Evolutionary conservation across 495 filamentous ascomycete species (phyloP).

Genomic region (Aspergillus saccharolyticus): DNA sequence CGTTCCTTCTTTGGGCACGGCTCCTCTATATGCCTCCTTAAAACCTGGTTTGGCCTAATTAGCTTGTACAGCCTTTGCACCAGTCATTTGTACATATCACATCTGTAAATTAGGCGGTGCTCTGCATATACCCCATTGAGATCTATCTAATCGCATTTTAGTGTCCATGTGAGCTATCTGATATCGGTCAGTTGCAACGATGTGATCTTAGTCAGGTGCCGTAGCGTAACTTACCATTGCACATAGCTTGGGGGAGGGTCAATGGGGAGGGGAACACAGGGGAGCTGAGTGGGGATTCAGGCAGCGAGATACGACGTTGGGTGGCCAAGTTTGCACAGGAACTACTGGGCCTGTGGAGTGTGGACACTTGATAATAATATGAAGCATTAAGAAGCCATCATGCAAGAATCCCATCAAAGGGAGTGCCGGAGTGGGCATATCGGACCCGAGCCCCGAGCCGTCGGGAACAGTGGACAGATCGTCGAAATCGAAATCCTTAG

Average conservation of each 20-base stretch:
- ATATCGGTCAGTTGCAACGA: not conserved
- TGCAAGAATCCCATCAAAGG: not conserved
- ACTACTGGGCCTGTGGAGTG: too few species aligned
- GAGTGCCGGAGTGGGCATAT: not conserved
- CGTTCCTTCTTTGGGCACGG: not conserved
- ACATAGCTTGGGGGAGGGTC: too few species aligned
- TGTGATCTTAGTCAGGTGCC: too few species aligned
- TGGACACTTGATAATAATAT: not conserved
- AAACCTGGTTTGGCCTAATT: not conserved
- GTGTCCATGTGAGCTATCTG: not conserved
- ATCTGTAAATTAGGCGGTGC: not conserved
- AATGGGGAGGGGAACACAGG: too few species aligned
- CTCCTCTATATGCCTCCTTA: not conserved
- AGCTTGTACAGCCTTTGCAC: not conserved
- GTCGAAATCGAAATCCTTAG: not conserved
- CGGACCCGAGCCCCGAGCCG: not conserved
- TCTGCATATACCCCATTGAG: not conserved
- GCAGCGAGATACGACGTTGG: too few species aligned
- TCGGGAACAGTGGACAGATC: not conserved
- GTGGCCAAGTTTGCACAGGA: too few species aligned
- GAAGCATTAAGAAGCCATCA: not conserved
- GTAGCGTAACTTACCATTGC: too few species aligned
- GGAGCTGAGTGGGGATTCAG: too few species aligned
- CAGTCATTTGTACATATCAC: not conserved
- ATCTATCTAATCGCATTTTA: not conserved